These are phyloP conservation scores for Platismatia glauca DNA, from an alignment of 495 filamentous ascomycete genomes.

Conservation along the genomic window DNA sequence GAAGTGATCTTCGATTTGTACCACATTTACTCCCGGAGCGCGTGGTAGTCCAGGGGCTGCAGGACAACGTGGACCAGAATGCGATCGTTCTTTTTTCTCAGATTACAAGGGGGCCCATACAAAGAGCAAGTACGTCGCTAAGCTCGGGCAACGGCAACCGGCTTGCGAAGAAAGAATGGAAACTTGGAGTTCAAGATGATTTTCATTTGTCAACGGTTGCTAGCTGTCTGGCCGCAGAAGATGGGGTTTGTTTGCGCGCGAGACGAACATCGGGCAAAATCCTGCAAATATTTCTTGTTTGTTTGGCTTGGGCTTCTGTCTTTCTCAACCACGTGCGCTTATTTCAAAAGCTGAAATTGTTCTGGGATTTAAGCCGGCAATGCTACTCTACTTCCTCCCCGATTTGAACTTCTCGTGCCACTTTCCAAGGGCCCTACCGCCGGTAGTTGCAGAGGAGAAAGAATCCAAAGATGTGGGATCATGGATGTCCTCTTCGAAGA, in stretches of 20 bases:
- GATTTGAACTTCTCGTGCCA: conserved; percentile 83
- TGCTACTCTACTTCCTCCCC: conserved; percentile 24
- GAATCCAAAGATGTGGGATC: conserved; percentile 22
- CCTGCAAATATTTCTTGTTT: background rate
- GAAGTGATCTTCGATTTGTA: background rate
- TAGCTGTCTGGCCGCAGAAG: background rate
- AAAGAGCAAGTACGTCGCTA: too few species aligned
- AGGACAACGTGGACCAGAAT: background rate
- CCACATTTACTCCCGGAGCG: background rate
- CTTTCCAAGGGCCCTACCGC: conserved; percentile 54
- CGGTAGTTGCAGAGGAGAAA: conserved; percentile 27
- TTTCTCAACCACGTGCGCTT: background rate
- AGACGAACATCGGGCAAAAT: background rate
- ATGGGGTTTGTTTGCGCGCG: background rate
- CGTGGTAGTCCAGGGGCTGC: background rate
- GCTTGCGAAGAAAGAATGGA: too few species aligned
- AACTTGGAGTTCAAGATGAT: too few species aligned
- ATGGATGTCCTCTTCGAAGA: background rate
- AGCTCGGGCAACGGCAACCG: too few species aligned
- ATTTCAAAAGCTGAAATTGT: background rate
- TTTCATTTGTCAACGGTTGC: too few species aligned
- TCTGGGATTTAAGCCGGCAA: background rate
- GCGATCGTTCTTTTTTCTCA: too few species aligned
- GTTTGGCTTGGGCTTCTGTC: background rate
- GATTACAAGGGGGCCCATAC: too few species aligned